Percentiles rank a stretch among this genome's conserved stretches.
Conservation (phyloP, 2,329 filamentous ascomycete genomes). For the Aspergillus aculeatus region DNA sequence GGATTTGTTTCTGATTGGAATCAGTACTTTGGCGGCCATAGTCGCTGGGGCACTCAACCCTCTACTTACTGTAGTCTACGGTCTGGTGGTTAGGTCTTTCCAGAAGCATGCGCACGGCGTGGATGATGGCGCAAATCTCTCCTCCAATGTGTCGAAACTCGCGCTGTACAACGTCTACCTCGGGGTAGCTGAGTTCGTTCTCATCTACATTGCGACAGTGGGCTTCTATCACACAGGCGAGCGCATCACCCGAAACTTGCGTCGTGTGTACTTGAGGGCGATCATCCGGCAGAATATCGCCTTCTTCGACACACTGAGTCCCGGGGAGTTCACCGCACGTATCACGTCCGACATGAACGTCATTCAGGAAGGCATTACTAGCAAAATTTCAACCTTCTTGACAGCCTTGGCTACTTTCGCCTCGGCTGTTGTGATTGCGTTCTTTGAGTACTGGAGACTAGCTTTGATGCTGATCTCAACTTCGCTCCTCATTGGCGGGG, state of each 20-base stretch:
- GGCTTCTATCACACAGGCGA: constrained; percentile 23
- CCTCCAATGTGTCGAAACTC: not conserved
- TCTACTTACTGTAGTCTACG: not conserved
- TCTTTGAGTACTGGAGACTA: constrained; percentile 3
- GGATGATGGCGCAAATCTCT: not conserved
- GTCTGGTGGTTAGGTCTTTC: not conserved
- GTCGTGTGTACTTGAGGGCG: constrained; percentile 24
- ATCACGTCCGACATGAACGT: not conserved
- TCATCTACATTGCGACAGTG: constrained; percentile 6
- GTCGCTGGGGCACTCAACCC: not conserved
- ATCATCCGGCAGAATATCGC: constrained; percentile 28
- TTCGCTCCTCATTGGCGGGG: not conserved
- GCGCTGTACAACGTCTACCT: not conserved
- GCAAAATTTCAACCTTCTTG: constrained; percentile 6
- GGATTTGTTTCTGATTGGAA: not conserved
- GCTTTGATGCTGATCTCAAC: not conserved
- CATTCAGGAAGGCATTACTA: constrained; percentile 18
- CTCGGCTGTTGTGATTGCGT: not conserved
- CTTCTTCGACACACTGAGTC: constrained; percentile 22
- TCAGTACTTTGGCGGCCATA: not conserved
- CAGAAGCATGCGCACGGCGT: not conserved
- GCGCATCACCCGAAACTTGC: constrained; percentile 22
- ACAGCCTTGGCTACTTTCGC: constrained; percentile 7
- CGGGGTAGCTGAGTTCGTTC: not conserved
- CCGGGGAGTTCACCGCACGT: not conserved